Base-by-base conservation (phyloP, 345 rosid genomes). In the Eucalyptus polyanthemos region DNA sequence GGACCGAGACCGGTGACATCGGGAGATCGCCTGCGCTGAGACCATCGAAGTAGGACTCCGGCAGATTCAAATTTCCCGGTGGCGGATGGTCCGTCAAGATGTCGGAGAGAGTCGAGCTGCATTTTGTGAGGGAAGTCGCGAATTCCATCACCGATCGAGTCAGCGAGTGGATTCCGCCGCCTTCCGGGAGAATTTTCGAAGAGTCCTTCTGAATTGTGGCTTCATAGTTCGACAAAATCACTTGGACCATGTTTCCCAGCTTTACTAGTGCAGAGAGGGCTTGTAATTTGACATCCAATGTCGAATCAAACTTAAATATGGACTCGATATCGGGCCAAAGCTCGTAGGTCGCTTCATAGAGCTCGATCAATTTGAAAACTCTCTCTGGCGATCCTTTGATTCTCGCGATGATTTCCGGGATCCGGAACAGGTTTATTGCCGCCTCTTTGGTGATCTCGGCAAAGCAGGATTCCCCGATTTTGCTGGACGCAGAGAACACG, bases 391-490 rank as follows among this genome's bases (percentile, higher is more conserved):
- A 44, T 54, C 88, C 89, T 92, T 92, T 92, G 85, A 31, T 37
- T 88, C 87, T 92, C 16, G 91, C 92, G 15, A 92, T 45, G 12
- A 87, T 88, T 50, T 91, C 92, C 5, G 94, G 95, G 90, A 91
- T 90, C 80, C 50, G 88, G 67, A 93, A 88, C 17, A 91, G 89
- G 85, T 80, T 88, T 9, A 42, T 87, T 44, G 93, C 94, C 45
- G 89, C 90, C 54, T 90, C 92, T 90, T 90, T 90, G 34, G 89
- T 90, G n/a, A 92, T 91, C 83, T 93, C 93, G n/a, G 89, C 42
- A 86, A 91, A 92, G 87, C 95, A 92, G 7, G 91, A 86, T 50
- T 92, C 92, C 89, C 90, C 91, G 56, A 88, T 86, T 8, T 87
- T 42, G 76, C 86, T 60, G 80, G 93, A 91, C 13, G 92, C 86